Percentiles rank a stretch among this genome's conserved stretches.
Evolutionary conservation across 371 early-diverging fungal species (phyloP).

Genomic region (Rhizomucor pusillus): DNA sequence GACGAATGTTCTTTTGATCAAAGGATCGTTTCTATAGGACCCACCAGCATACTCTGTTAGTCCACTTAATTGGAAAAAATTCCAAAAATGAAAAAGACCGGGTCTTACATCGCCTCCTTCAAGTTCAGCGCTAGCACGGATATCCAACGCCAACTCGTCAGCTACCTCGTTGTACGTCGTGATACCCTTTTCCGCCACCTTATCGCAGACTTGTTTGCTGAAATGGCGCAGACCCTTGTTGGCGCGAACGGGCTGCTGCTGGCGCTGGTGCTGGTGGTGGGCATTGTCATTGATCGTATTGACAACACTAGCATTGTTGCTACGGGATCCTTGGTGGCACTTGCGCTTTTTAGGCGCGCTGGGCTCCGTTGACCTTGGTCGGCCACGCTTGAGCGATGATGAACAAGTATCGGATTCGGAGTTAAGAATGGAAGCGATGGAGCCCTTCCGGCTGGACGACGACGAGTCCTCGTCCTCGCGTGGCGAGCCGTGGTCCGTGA

Average conservation of each 20-base stretch:
- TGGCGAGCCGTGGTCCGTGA: background rate
- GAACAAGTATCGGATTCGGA: conserved; percentile 18
- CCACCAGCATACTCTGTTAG: too few relatives aligned
- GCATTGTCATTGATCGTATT: background rate
- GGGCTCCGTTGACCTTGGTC: conserved; percentile 4
- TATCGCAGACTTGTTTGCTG: conserved; percentile 57
- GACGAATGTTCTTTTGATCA: conserved; percentile 73
- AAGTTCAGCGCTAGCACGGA: conserved; percentile 7
- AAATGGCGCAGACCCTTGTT: conserved; percentile 53
- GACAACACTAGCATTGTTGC: too few relatives aligned
- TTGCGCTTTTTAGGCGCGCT: conserved; percentile 7
- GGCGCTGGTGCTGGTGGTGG: background rate
- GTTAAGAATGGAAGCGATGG: conserved; percentile 43
- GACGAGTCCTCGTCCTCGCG: conserved; percentile 6
- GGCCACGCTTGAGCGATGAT: conserved; percentile 5
- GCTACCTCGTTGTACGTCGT: conserved; percentile 62
- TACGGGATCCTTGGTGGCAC: conserved; percentile 1
- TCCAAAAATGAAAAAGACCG: background rate
- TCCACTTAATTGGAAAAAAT: background rate
- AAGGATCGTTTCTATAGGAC: conserved; percentile 18
- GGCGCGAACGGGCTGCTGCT: conserved; percentile 4
- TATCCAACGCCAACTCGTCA: conserved; percentile 26
- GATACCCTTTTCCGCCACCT: conserved; percentile 51
- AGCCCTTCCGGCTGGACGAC: conserved; percentile 25
- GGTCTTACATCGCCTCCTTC: conserved; percentile 5